Base-by-base conservation (phyloP, 805 yeast species). In the Isabelozyma rhagii region DNA sequence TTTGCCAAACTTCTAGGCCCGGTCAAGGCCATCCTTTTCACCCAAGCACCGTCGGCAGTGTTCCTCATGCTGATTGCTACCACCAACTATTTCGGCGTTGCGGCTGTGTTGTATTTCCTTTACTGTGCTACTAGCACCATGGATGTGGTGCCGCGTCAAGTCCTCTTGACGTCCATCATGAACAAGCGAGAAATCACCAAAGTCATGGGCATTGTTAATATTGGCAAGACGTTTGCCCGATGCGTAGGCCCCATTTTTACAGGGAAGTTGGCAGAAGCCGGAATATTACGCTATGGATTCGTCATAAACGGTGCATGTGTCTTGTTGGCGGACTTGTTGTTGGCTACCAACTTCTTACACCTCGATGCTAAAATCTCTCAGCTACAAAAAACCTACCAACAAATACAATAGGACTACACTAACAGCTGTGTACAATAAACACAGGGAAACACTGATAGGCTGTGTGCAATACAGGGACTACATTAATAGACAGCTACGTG, bases 131-230 rank as follows among this genome's bases (percentile, higher is more conserved):
- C 89, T 0, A 75, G 84, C 2, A 82, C 92, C 1, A 89, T 91
- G 92, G 97, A 91, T 63, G 96, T 90, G 28, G 94, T 90, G 3
- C 97, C 97, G 6, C 79, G 97, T 46, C 97, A 90, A 67, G 81
- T 90, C 8, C 72, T 91, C 40, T 67, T 91, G 45, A 84, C 96
- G 0, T 77, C 87, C 2, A 71, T 89, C 17, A 82, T 91, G 39
- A 75, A 77, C 13, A 77, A 79, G 10, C 66, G 73, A 9, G 94
- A 89, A 45, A 70, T 92, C 44, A 83, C 96, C 2, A 80, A 76
- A 56, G 91, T 87, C 1, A 78, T 91, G 83, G 97, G 97, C 1
- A 73, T 87, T 1, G 96, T 91, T 8, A 91, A 90, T 60, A 83
- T 91, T 39, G 90, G 87, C 25, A 89, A 90, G 64, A 92, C 97